These are phyloP conservation scores for Fonsecaea multimorphosa DNA, from an alignment of 2,329 filamentous ascomycete genomes.

Conservation along the genomic window DNA sequence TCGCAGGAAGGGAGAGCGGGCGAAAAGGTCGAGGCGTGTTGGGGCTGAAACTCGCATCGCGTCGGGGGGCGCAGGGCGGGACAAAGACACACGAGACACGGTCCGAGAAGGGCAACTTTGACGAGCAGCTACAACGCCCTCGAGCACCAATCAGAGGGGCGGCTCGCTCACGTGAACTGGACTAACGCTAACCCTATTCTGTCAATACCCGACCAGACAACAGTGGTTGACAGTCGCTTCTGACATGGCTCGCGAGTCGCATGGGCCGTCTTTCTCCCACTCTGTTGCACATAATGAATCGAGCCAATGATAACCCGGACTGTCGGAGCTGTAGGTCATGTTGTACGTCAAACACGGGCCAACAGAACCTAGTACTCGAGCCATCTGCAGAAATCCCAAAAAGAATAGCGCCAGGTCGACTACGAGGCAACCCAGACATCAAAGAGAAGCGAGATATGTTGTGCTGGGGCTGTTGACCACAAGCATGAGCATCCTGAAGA, in stretches of 20 bases:
- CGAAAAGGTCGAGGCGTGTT: conserved; percentile 7
- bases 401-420: not conserved
- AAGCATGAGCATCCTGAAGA: not conserved
- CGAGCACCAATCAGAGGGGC: conserved; percentile 6
- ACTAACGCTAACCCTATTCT: not conserved
- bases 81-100: not conserved
- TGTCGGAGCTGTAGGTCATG: not conserved
- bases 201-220: not conserved
- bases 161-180: not conserved
- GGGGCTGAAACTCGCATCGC: conserved; percentile 18
- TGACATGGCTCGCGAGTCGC: too few relatives aligned
- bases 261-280: not conserved
- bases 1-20: conserved; percentile 7
- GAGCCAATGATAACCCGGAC: not conserved
- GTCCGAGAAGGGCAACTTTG: not conserved
- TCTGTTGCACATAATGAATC: not conserved
- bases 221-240: not conserved
- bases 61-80: conserved; percentile 16
- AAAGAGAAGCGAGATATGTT: not conserved
- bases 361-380: not conserved
- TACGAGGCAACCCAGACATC: too few relatives aligned
- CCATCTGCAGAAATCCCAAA: not conserved
- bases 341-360: not conserved
- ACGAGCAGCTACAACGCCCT: not conserved
- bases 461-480: not conserved